A percentile compares a stretch with the other conserved stretches of the same genome.
phyloP scores from a whole-genome alignment of 148 eudicot species.

The Amaranthus hypochondriacus region DNA sequence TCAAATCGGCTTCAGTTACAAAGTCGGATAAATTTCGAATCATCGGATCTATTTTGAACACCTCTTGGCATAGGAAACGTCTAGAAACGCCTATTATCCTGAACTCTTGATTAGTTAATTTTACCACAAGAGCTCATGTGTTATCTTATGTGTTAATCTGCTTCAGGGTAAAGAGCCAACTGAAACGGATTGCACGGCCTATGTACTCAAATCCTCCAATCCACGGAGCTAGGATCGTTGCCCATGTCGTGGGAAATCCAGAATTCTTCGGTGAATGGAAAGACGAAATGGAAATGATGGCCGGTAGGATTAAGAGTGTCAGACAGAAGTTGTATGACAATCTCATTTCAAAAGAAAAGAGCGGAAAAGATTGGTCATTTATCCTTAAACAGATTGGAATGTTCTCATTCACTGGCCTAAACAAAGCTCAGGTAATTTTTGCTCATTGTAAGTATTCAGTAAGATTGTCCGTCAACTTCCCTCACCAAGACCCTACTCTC shows the following conservation, averaged over 20 bases:
- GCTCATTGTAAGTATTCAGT: too few relatives aligned
- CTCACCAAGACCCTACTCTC: neutral
- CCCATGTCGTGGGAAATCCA: conserved; percentile 69
- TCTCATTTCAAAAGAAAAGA: conserved; percentile 62
- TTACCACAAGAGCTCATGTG: neutral
- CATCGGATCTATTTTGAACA: too few relatives aligned
- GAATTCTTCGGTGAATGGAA: conserved; percentile 79
- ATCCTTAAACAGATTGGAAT: conserved; percentile 88
- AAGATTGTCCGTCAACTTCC: too few relatives aligned
- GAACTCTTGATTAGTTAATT: neutral
- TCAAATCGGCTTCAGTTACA: too few relatives aligned
- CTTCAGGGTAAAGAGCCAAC: conserved; percentile 85
- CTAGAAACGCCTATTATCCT: neutral
- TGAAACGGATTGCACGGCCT: conserved; percentile 89
- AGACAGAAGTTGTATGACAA: conserved; percentile 69
- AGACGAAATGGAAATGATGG: conserved; percentile 91
- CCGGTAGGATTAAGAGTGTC: conserved; percentile 72
- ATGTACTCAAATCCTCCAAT: conserved; percentile 98
- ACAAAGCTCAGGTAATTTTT: conserved; percentile 80
- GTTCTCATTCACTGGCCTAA: conserved; percentile 91
- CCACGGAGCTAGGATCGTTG: conserved; percentile 92
- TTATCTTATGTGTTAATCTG: neutral
- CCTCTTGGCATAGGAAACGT: too few relatives aligned
- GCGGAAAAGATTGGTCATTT: conserved; percentile 93
- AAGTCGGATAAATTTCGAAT: too few relatives aligned